phyloP scores from a whole-genome alignment of 192 early-diverging fungal genomes.

The Gryganskiella cystojenkinii region DNA sequence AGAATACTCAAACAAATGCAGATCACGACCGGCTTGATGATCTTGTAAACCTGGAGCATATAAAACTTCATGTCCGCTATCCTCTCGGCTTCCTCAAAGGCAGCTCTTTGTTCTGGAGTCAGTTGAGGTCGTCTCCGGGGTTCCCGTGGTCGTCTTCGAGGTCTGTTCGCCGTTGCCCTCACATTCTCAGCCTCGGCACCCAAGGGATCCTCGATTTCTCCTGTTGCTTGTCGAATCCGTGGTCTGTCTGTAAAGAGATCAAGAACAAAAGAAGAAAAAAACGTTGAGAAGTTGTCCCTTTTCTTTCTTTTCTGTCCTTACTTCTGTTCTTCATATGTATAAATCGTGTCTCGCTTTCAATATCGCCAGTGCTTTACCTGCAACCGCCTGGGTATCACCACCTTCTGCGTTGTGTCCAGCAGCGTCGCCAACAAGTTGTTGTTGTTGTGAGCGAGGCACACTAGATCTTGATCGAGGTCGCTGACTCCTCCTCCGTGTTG shows the following conservation, averaged over 20 bases:
- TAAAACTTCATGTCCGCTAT: slow-evolving; percentile 81
- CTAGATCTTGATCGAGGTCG: slow-evolving; percentile 14
- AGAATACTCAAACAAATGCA: slow-evolving; percentile 84
- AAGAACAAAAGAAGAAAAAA: not conserved
- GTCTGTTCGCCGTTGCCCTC: slow-evolving; percentile 40
- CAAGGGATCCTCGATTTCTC: slow-evolving; percentile 18
- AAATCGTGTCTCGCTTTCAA: no score
- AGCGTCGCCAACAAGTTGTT: slow-evolving; percentile 26
- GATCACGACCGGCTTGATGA: slow-evolving; percentile 82
- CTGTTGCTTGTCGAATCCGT: no score
- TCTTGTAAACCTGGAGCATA: slow-evolving; percentile 80
- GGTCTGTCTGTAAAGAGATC: no score
- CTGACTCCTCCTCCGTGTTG: not conserved
- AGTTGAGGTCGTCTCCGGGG: slow-evolving; percentile 48
- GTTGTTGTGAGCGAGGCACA: slow-evolving; percentile 14
- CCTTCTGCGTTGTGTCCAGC: no score
- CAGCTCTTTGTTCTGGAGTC: slow-evolving; percentile 25
- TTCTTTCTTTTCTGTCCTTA: no score
- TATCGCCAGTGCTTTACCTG: no score
- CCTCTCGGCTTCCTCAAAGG: slow-evolving; percentile 59
- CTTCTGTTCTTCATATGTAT: no score
- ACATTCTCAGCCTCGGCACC: slow-evolving; percentile 33
- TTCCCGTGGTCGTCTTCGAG: slow-evolving; percentile 47
- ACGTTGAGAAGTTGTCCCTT: no score
- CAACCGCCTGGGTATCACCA: no score